phyloP scores from a whole-genome alignment of 2,329 filamentous ascomycete genomes.

The Davidsoniella eucalypti region DNA sequence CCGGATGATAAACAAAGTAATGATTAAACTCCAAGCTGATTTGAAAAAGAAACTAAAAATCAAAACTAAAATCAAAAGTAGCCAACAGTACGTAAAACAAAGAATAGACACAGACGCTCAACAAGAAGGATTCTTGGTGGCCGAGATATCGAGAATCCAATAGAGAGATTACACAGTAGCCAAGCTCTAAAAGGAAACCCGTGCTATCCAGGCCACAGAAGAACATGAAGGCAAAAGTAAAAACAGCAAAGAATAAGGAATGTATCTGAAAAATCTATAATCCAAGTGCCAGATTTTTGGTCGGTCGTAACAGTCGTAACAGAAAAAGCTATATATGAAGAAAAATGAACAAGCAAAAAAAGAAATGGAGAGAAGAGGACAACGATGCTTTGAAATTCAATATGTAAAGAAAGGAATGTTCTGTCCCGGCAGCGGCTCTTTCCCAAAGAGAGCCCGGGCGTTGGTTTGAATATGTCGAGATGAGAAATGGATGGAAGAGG shows the following conservation, averaged over 20 bases:
- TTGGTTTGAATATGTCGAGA: neutral
- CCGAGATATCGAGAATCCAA: neutral
- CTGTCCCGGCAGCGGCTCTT: slow-evolving; percentile 6
- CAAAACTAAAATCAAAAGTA: neutral
- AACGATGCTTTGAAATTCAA: slow-evolving; percentile 5
- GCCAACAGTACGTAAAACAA: neutral
- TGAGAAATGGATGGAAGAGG: neutral
- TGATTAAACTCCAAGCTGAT: neutral
- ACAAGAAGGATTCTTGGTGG: neutral
- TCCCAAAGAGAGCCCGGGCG: slow-evolving; percentile 6
- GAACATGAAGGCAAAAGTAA: neutral
- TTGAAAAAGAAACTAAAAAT: neutral
- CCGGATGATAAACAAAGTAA: no score
- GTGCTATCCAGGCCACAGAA: neutral
- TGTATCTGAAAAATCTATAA: slow-evolving; percentile 12
- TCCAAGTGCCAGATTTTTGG: slow-evolving; percentile 12
- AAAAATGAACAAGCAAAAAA: neutral
- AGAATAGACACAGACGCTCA: slow-evolving; percentile 2
- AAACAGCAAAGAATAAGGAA: slow-evolving; percentile 5
- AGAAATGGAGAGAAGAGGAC: neutral
- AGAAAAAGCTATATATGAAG: slow-evolving; percentile 7
- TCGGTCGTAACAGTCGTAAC: slow-evolving; percentile 12
- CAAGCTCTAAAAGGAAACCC: neutral
- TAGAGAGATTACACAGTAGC: neutral
- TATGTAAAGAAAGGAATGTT: slow-evolving; percentile 9